phyloP scores from a whole-genome alignment of 2,329 filamentous ascomycete species.

The Dactylellina parvicollis region DNA sequence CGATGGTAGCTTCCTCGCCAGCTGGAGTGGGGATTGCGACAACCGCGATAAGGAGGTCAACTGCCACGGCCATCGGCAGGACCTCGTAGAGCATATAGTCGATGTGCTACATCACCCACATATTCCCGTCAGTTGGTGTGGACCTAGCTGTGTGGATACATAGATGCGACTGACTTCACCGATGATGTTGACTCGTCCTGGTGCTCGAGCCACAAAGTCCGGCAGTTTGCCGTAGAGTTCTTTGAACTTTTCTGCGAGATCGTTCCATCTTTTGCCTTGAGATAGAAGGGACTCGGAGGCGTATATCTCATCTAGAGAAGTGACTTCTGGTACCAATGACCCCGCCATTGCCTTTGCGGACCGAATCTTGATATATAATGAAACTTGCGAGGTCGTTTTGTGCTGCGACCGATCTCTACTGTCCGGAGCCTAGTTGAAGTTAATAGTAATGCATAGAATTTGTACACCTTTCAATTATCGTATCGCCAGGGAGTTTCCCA shows the following conservation, averaged over 20 bases:
- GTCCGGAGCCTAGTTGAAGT: not conserved
- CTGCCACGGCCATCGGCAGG: slow-evolving; percentile 91
- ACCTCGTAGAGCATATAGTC: slow-evolving; percentile 98
- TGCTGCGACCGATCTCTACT: not conserved
- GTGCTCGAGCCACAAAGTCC: slow-evolving; percentile 86
- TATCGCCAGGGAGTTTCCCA: not conserved
- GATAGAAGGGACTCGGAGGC: slow-evolving; percentile 74
- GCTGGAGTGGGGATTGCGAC: slow-evolving; percentile 62
- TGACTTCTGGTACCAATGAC: slow-evolving; percentile 74
- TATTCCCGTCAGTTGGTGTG: not conserved
- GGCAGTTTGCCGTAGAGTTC: slow-evolving; percentile 74
- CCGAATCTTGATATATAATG: not conserved
- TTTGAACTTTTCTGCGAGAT: slow-evolving; percentile 76
- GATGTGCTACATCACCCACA: slow-evolving; percentile 72
- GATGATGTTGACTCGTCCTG: slow-evolving; percentile 96
- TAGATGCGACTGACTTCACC: slow-evolving; percentile 69
- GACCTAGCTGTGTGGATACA: not conserved
- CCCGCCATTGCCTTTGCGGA: slow-evolving; percentile 32
- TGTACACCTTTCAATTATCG: not conserved
- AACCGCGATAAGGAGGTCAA: slow-evolving; percentile 89
- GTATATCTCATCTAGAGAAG: slow-evolving; percentile 83
- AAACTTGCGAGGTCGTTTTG: not conserved
- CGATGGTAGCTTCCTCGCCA: slow-evolving; percentile 71
- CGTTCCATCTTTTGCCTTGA: slow-evolving; percentile 79
- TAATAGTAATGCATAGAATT: not conserved